Percentiles rank a stretch among this genome's conserved stretches.
These are phyloP conservation scores for Starmerella sp. DNA, from an alignment of 805 yeast genomes.

Conservation along the genomic window DNA sequence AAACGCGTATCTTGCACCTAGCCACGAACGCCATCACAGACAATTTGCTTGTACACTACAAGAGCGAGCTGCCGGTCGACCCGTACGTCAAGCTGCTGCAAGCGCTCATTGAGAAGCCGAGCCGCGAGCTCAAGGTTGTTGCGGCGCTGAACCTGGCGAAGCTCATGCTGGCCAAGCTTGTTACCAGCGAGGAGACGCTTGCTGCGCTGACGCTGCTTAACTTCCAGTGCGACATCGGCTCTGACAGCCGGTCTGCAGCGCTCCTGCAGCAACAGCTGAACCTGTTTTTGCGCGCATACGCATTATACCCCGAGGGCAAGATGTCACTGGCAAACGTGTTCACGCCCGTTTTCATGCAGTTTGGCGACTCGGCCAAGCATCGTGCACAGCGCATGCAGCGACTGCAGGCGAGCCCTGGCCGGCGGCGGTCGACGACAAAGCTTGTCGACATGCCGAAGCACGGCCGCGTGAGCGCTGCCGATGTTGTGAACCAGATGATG, in stretches of 20 bases:
- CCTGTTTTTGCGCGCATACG: slow-evolving; percentile 21
- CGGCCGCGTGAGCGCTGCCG: slow-evolving; percentile 28
- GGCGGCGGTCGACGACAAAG: slow-evolving; percentile 15
- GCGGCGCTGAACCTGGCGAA: slow-evolving; percentile 84
- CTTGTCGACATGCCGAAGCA: slow-evolving; percentile 24
- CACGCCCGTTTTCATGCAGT: background rate
- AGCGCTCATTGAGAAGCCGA: slow-evolving; percentile 8
- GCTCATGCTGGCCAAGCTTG: slow-evolving; percentile 62
- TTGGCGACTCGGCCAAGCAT: background rate
- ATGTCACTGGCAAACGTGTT: slow-evolving; percentile 25
- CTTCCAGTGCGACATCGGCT: slow-evolving; percentile 44
- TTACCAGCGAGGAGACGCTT: slow-evolving; percentile 50
- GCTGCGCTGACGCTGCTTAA: slow-evolving; percentile 58
- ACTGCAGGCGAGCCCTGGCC: background rate
- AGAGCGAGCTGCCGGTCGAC: background rate
- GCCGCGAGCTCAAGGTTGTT: slow-evolving; percentile 60
- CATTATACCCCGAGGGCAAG: slow-evolving; percentile 38
- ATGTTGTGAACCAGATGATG: slow-evolving; percentile 49
- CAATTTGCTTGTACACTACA: slow-evolving; percentile 26
- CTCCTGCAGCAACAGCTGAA: slow-evolving; percentile 39
- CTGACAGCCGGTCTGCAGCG: background rate
- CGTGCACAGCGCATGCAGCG: slow-evolving; percentile 16
- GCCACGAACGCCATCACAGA: slow-evolving; percentile 15
- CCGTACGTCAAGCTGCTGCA: background rate
- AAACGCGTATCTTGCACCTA: slow-evolving; percentile 1